Percentiles rank a stretch among this genome's conserved stretches.
Conservation (phyloP, 139 green algal genomes). For the Chlamydomonas sphaeroides region DNA sequence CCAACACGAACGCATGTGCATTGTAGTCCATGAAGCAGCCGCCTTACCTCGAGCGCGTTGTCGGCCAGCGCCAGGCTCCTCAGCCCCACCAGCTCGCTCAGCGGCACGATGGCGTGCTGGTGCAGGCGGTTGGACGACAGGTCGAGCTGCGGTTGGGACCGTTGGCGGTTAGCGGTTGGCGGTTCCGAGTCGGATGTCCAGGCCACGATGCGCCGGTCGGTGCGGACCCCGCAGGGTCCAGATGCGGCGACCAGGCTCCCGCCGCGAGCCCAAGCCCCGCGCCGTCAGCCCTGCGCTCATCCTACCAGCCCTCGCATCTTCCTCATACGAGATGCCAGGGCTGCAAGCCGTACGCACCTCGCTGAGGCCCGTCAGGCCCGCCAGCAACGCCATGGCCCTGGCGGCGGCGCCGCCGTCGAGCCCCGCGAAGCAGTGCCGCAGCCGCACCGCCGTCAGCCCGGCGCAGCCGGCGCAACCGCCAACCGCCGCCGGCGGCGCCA, state of each 20-base stretch:
- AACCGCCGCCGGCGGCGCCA: too few species aligned
- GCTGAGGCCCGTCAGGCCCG: background rate
- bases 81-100: constrained; percentile 14
- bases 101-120: constrained; percentile 18
- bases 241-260: too few species aligned
- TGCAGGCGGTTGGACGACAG: constrained; percentile 26
- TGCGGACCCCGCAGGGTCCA: too few species aligned
- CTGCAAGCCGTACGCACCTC: background rate
- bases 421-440: background rate
- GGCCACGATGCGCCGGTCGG: too few species aligned
- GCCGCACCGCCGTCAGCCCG: background rate
- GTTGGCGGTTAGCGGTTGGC: too few species aligned
- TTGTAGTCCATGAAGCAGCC: too few species aligned
- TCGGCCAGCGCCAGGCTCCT: constrained; percentile 8
- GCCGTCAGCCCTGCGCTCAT: too few species aligned
- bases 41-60: constrained; percentile 20
- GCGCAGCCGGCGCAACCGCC: background rate
- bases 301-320: too few species aligned
- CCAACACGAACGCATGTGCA: too few species aligned
- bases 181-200: too few species aligned
- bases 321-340: too few species aligned
- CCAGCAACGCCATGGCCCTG: constrained; percentile 7
- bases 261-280: too few species aligned
- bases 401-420: background rate
- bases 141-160: constrained; percentile 6